Base-by-base conservation (phyloP, 129 eudicot genomes). In the Cynara cardunculus region DNA sequence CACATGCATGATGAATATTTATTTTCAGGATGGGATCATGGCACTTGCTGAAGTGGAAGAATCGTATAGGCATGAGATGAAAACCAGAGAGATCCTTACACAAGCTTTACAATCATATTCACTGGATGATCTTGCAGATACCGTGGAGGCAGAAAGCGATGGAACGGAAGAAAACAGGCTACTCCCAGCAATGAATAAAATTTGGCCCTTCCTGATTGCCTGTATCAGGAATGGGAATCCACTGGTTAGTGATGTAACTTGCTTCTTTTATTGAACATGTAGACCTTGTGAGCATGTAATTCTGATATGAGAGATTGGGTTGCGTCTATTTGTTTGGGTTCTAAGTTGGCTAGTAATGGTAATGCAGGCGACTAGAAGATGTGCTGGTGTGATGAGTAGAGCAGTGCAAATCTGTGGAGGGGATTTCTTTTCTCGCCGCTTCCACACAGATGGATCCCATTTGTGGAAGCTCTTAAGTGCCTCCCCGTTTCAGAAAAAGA, bases 401-500 rank as follows among this genome's bases (percentile, higher is more conserved):
- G 85, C 85, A 3, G 92, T 95, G 16, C 94, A 87, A 88, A 85
- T 89, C 35, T 87, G 97, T 8, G 99, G 99, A 13, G 99, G 99
- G n/a, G 94, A 95, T 68, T 95, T 93, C 91, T 92, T 95, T 75
- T 83, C 99, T 32, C 97, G 97, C 2, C 93, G 99, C 64, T 95
- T 95, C 79, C 82, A 87, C 18, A 59, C 86, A 0, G 99, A 95
- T 71, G 99, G 99, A 6, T 27, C 83, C 39, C 97, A 92, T 86
- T 75, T 95, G 77, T 95, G 97, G 97, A 89, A 88, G 77, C 88
- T 90, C 25, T 87, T 95, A 28, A 89, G 84, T 75, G 71, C 88
- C 10, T 89, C 97, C 30, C 99, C 97, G 1, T 95, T 92, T 71
- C 86, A 86, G 64, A 89, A 81, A 78, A 89, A 78, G 8, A 90